Evolutionary conservation across 2,329 filamentous ascomycete genomes (phyloP).

Genomic region (Fusarium camptoceras): DNA sequence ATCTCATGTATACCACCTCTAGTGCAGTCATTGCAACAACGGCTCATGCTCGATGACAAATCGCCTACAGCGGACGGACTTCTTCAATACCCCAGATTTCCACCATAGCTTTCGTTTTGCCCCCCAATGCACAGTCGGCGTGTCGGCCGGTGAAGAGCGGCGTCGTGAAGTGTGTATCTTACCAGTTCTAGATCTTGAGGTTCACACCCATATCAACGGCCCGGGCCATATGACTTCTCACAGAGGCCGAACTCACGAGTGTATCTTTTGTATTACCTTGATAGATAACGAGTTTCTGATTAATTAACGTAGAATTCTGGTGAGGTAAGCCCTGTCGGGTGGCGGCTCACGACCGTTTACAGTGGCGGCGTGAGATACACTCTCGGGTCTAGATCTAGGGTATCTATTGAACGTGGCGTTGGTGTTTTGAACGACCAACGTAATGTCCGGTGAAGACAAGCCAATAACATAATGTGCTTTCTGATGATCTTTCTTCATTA

Average conservation of each 20-base stretch:
- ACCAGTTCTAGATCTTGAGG: conserved; percentile 31
- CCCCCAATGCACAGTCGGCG: conserved; percentile 12
- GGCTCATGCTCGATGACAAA: conserved; percentile 31
- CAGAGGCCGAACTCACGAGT: neutral
- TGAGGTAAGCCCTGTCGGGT: neutral
- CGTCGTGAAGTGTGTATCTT: conserved; percentile 23
- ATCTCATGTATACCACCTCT: neutral
- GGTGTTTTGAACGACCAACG: neutral
- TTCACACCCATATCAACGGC: conserved; percentile 28
- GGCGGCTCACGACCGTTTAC: conserved; percentile 1
- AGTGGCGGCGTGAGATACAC: neutral
- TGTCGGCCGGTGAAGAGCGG: conserved; percentile 4
- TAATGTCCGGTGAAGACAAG: neutral
- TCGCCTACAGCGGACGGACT: neutral
- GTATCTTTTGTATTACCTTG: conserved; percentile 2
- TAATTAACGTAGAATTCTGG: neutral
- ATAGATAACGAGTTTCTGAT: neutral
- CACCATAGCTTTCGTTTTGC: neutral
- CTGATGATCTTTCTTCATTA: neutral
- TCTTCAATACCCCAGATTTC: neutral
- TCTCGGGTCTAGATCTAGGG: neutral
- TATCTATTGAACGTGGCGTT: neutral
- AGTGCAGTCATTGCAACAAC: neutral
- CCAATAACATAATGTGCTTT: neutral
- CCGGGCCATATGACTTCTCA: conserved; percentile 33